phyloP scores from a whole-genome alignment of 768 basidiomycete genomes.

The Termitomyces sp. region DNA sequence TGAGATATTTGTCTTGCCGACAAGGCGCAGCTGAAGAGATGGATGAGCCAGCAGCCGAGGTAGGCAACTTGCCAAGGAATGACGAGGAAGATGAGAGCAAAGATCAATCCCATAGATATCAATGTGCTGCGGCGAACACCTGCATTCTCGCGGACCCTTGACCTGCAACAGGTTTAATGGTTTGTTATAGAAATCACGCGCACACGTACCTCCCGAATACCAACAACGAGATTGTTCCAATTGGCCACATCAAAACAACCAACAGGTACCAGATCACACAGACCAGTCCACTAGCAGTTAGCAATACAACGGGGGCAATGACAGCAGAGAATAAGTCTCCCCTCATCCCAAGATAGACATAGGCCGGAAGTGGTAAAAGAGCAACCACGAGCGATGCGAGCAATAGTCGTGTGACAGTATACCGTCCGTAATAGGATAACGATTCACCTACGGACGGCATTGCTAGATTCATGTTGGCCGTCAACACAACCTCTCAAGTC shows the following conservation, averaged over 20 bases:
- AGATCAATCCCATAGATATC: conserved; percentile 57
- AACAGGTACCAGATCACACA: conserved; percentile 57
- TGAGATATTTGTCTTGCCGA: conserved; percentile 19
- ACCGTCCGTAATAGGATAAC: conserved; percentile 38
- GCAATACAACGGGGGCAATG: conserved; percentile 54
- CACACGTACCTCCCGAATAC: conserved; percentile 34
- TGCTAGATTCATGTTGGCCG: conserved; percentile 22
- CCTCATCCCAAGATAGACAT: conserved; percentile 57
- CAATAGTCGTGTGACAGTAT: conserved; percentile 39
- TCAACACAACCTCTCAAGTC: not conserved
- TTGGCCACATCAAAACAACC: conserved; percentile 41
- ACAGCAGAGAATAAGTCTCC: conserved; percentile 45
- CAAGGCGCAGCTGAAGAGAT: conserved; percentile 61
- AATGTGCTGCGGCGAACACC: conserved; percentile 45
- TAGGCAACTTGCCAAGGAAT: conserved; percentile 94
- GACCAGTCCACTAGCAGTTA: conserved; percentile 66
- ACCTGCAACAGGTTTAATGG: not conserved
- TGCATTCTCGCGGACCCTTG: conserved; percentile 25
- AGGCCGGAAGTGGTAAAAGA: conserved; percentile 52
- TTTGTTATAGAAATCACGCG: not conserved
- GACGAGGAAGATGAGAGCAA: conserved; percentile 64
- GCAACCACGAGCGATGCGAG: conserved; percentile 41
- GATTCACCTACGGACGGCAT: conserved; percentile 51
- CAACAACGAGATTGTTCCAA: conserved; percentile 28
- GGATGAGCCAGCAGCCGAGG: conserved; percentile 79